phyloP scores from a whole-genome alignment of 208 protist species.

The Trypanosoma platydactyli region DNA sequence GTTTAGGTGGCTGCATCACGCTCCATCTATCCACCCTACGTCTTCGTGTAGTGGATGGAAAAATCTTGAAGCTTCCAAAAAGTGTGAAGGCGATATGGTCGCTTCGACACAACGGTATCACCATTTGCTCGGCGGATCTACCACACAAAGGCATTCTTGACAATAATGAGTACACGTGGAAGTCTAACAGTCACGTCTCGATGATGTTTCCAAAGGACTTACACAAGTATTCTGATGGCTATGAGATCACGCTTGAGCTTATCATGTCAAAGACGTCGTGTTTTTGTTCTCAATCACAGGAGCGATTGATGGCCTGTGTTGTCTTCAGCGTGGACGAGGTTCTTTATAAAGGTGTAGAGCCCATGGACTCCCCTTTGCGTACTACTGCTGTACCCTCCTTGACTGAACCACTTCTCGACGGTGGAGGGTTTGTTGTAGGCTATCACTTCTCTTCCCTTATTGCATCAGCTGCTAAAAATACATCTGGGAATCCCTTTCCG shows the following conservation, averaged over 20 bases:
- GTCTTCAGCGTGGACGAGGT: conserved; percentile 13
- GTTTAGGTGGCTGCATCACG: conserved; percentile 15
- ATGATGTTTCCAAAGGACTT: conserved; percentile 5
- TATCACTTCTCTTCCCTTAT: conserved; percentile 16
- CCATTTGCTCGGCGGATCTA: neutral
- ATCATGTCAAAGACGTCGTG: neutral
- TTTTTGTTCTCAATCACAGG: conserved; percentile 6
- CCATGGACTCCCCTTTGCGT: conserved; percentile 13
- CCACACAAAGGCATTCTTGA: neutral
- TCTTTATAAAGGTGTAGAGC: conserved; percentile 11
- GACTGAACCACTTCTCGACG: neutral
- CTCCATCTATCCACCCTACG: conserved; percentile 2
- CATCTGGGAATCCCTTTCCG: neutral
- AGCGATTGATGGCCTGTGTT: neutral
- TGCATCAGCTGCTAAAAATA: neutral
- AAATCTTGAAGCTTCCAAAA: neutral
- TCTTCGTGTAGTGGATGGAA: neutral
- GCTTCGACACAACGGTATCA: neutral
- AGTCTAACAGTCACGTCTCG: neutral
- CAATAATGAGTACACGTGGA: conserved; percentile 7
- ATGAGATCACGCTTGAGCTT: conserved; percentile 10
- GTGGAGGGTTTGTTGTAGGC: neutral
- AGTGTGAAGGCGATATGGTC: conserved; percentile 7
- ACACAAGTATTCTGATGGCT: conserved; percentile 1
- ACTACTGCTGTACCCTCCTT: neutral